Conservation (phyloP, 768 basidiomycete species). For the Gloeostereum incarnatum region DNA sequence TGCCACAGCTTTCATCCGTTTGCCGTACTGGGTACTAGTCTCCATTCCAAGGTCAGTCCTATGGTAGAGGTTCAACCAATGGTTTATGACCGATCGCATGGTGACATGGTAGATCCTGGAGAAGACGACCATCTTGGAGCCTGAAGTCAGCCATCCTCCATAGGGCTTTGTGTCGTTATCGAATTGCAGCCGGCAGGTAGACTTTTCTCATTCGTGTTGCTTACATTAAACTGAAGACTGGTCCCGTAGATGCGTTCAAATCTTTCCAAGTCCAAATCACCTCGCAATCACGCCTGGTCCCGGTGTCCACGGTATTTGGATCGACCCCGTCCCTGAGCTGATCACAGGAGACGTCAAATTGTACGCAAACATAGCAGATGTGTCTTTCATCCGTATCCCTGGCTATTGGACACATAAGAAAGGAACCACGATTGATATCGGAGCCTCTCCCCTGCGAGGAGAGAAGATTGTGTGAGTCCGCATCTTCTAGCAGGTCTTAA, state of each 20-base stretch:
- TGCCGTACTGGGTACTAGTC: constrained; percentile 39
- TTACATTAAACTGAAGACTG: neutral
- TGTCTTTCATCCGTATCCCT: constrained; percentile 34
- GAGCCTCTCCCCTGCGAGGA: constrained; percentile 29
- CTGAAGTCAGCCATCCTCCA: constrained; percentile 27
- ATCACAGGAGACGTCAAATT: constrained; percentile 31
- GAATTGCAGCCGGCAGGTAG: constrained; percentile 18
- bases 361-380: constrained; percentile 28
- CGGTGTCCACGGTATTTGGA: constrained; percentile 40
- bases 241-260: constrained; percentile 14
- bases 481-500: too few relatives aligned
- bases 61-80: neutral
- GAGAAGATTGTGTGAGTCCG: constrained; percentile 53
- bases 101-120: constrained; percentile 21
- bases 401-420: constrained; percentile 49
- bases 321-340: constrained; percentile 31
- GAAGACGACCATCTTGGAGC: constrained; percentile 38
- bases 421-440: constrained; percentile 22
- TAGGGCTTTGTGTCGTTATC: constrained; percentile 21
- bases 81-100: neutral
- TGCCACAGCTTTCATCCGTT: constrained; percentile 27
- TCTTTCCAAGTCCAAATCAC: constrained; percentile 29
- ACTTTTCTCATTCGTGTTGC: neutral
- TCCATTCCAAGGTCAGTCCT: constrained; percentile 23
- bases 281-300: constrained; percentile 28